Evolutionary conservation across 2,329 filamentous ascomycete genomes (phyloP).

Genomic region (Albophoma yamanashiensis): DNA sequence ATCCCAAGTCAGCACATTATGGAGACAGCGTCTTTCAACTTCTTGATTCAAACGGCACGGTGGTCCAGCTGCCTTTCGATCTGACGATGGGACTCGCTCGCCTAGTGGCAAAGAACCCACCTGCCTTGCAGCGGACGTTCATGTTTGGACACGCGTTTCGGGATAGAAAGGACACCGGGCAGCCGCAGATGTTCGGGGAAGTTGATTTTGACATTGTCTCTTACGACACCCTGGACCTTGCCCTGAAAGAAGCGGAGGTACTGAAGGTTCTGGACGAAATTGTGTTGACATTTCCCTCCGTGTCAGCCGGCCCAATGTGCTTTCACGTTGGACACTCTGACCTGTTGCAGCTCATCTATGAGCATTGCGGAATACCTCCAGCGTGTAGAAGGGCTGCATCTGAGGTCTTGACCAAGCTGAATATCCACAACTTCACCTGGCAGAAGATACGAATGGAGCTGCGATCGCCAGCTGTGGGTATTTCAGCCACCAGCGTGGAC

Average conservation of each 20-base stretch:
- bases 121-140: conserved; percentile 62
- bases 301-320: conserved; percentile 64
- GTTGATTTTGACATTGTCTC: conserved; percentile 97
- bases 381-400: conserved; percentile 62
- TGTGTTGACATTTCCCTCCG: conserved; percentile 65
- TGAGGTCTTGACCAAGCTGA: conserved; percentile 76
- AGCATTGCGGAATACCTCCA: conserved; percentile 70
- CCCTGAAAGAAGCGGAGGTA: conserved; percentile 85
- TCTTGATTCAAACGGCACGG: conserved; percentile 72
- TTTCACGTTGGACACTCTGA: conserved; percentile 87
- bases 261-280: conserved; percentile 94
- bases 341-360: conserved; percentile 78
- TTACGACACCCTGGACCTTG: conserved; percentile 66
- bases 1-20: conserved; percentile 77
- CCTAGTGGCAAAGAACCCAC: conserved; percentile 61
- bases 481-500: conserved; percentile 82
- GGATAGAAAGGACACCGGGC: conserved; percentile 65
- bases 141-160: conserved; percentile 84
- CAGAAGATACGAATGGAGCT: conserved; percentile 74
- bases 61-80: conserved; percentile 90
- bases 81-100: conserved; percentile 82
- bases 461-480: conserved; percentile 67
- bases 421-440: conserved; percentile 72
- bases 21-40: conserved; percentile 62
- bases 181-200: conserved; percentile 74